These are phyloP conservation scores for Talaromyces sp. DNA, from an alignment of 2,329 filamentous ascomycete species.

Conservation along the genomic window DNA sequence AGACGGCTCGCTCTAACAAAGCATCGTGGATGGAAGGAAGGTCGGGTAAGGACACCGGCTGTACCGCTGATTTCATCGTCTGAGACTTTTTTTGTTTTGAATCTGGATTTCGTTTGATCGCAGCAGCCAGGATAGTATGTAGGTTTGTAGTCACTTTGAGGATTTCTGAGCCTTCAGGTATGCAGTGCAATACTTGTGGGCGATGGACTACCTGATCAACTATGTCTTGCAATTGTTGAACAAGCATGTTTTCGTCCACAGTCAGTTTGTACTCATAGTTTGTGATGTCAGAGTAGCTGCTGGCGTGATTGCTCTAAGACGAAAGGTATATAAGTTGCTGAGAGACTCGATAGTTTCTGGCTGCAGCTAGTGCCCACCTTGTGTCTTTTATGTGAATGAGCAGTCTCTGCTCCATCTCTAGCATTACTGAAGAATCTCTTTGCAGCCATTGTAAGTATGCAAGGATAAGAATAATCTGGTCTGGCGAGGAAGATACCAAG, in stretches of 20 bases:
- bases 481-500: not conserved
- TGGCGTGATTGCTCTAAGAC: slow-evolving; percentile 11
- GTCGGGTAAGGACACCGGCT: slow-evolving; percentile 20
- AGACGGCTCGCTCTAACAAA: slow-evolving; percentile 59
- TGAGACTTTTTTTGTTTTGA: slow-evolving; percentile 13
- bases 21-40: slow-evolving; percentile 61
- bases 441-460: slow-evolving; percentile 23
- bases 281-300: not conserved
- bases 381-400: slow-evolving; percentile 18
- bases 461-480: not conserved
- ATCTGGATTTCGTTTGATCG: not conserved
- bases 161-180: slow-evolving; percentile 13
- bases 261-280: not conserved
- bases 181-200: slow-evolving; percentile 7
- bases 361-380: slow-evolving; percentile 21
- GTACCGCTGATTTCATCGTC: slow-evolving; percentile 18
- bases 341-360: not conserved
- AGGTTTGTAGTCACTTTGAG: slow-evolving; percentile 11
- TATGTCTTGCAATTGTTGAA: slow-evolving; percentile 11
- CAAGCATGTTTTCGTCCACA: slow-evolving; percentile 2
- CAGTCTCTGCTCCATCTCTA: not conserved
- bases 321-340: not conserved
- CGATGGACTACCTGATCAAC: slow-evolving; percentile 13
- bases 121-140: slow-evolving; percentile 9
- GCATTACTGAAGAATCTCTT: slow-evolving; percentile 26